Evolutionary conservation across 352 stramenopile genomes (phyloP), one percentile per base, ranked within the genome.

Genomic region (Globisporangium lucens): DNA sequence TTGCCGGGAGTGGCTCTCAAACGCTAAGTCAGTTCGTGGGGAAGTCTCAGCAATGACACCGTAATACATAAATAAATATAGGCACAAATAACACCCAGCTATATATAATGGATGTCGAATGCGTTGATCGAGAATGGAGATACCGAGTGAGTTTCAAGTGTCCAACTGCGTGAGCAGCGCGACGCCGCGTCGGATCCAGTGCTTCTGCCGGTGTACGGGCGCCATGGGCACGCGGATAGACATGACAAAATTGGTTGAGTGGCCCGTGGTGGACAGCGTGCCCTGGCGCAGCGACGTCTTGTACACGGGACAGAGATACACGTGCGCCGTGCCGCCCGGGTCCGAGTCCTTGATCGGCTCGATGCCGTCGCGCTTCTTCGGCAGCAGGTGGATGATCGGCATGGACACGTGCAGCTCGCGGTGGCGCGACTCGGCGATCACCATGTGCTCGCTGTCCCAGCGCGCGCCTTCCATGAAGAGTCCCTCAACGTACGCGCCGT

Each of bases 211-310:
- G 63, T 98, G 89, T 43, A 83, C 56, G 1, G 74, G 71, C 43
- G 84, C 80, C 81, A 98, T 98, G 30, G 94, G 95, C 27, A 99
- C 67, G 46, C 87, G 84, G 47, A 98, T 89, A 20, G 89, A 97
- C 90, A 98, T 97, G 74, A 98, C 94, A 76, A 98, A 98, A 78
- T 98, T 98, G 29, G 94, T 98, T 46, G 91, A 98, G 65, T 98
- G 94, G 33, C 94, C 94, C 27, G 94, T 98, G 4, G 94, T 98
- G 8, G 87, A 97, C 33, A 98, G 78, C 49, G 87, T 98, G 46
- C 94, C 94, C 61, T 96, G 82, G 7, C 93, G 83, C 66, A 97
- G 76, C 57, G 88, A 97, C 35, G 89, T 97, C 79, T 97, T 97
- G 88, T 98, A 98, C 22, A 98, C 89, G 1, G 93, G 93, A 56